A percentile compares a stretch with the other conserved stretches of the same genome.
Evolutionary conservation across 306 rosid genomes (phyloP).

Genomic region (Dryas octopetala): DNA sequence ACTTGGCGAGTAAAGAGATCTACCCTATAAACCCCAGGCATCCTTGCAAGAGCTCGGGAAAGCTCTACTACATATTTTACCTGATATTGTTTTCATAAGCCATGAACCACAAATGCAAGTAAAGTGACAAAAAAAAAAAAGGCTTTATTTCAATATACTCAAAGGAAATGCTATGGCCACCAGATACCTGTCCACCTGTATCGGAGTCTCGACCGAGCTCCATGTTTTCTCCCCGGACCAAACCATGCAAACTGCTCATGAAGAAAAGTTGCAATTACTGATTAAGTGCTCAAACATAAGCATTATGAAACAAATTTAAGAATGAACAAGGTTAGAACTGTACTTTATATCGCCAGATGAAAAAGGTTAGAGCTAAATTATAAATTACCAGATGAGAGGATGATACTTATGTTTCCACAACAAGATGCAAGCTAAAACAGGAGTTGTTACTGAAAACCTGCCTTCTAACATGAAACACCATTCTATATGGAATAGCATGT

Average conservation of each 20-base stretch:
- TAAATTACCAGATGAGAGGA: background rate
- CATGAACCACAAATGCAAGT: conserved; percentile 11
- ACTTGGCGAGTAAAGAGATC: conserved; percentile 88
- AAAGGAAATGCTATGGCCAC: conserved; percentile 9
- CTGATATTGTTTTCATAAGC: conserved; percentile 37
- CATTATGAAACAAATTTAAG: background rate
- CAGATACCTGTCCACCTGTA: conserved; percentile 86
- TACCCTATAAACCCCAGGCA: conserved; percentile 91
- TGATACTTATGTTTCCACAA: background rate
- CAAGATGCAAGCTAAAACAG: background rate
- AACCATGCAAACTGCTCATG: conserved; percentile 65
- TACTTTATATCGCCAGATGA: background rate
- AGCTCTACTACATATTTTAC: conserved; percentile 91
- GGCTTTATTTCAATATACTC: background rate
- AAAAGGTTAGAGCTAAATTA: background rate
- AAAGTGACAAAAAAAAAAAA: background rate
- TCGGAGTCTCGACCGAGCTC: conserved; percentile 98
- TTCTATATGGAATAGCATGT: too few species aligned
- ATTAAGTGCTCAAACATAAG: background rate
- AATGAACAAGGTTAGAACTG: background rate
- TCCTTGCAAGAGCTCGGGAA: conserved; percentile 78
- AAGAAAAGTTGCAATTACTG: conserved; percentile 12
- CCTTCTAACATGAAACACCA: background rate
- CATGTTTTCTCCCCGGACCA: conserved; percentile 90
- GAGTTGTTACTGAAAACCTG: background rate